These are phyloP conservation scores for Senecio squalidus DNA, from an alignment of 140 eudicot species.

Conservation along the genomic window DNA sequence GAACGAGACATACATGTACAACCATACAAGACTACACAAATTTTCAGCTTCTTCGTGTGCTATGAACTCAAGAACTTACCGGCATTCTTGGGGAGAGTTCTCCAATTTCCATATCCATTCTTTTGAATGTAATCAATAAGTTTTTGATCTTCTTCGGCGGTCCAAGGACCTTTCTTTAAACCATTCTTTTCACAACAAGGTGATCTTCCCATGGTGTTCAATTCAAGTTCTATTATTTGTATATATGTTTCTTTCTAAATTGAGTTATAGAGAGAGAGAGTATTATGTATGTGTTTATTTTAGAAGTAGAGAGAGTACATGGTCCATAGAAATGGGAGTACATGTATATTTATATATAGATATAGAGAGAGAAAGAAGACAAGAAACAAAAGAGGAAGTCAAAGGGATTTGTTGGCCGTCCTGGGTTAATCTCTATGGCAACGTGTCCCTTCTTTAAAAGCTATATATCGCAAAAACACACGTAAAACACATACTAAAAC, in stretches of 20 bases:
- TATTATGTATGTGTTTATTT: background rate
- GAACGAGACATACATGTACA: background rate
- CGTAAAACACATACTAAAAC: conserved; percentile 18
- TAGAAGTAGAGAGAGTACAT: conserved; percentile 15
- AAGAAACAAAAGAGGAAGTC: conserved; percentile 48
- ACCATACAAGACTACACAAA: background rate
- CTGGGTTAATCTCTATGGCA: conserved; percentile 53
- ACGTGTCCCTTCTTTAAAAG: conserved; percentile 76
- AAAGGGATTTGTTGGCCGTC: conserved; percentile 92
- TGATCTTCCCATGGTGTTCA: conserved; percentile 53
- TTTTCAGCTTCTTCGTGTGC: background rate
- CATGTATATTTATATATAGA: conserved; percentile 32
- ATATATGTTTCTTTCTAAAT: background rate
- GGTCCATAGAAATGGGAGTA: conserved; percentile 27
- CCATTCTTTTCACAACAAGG: conserved; percentile 59
- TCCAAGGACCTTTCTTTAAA: conserved; percentile 46
- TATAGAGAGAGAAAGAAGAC: conserved; percentile 5
- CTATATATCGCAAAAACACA: conserved; percentile 17
- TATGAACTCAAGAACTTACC: conserved; percentile 25
- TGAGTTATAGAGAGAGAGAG: background rate
- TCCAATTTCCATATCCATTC: conserved; percentile 66
- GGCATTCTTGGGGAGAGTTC: conserved; percentile 64
- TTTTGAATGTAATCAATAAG: conserved; percentile 42
- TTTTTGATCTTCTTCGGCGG: conserved; percentile 15
- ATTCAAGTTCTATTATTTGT: background rate